These are phyloP conservation scores for Articulospora tetracladia DNA, from an alignment of 495 filamentous ascomycete genomes.

Conservation along the genomic window DNA sequence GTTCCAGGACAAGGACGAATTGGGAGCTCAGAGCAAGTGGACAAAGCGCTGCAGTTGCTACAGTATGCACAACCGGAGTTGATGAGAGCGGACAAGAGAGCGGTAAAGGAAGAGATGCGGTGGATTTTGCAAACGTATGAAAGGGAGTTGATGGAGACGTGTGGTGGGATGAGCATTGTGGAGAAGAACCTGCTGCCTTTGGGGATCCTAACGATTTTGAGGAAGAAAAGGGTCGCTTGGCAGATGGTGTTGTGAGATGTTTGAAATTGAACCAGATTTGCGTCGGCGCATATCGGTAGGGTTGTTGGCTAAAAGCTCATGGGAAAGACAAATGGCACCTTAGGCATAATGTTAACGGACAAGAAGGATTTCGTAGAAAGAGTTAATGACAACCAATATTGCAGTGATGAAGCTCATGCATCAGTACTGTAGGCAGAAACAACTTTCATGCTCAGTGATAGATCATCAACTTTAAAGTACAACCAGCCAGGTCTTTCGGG, in stretches of 20 bases:
- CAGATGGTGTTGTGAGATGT: constrained; percentile 39
- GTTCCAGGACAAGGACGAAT: background rate
- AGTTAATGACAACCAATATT: too few species aligned
- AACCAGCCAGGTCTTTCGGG: too few species aligned
- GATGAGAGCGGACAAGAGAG: constrained; percentile 2
- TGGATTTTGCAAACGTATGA: constrained; percentile 51
- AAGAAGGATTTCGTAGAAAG: too few species aligned
- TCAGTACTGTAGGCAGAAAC: too few species aligned
- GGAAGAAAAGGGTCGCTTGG: constrained; percentile 51
- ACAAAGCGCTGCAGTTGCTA: constrained; percentile 19
- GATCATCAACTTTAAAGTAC: too few species aligned
- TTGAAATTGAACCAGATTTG: too few species aligned
- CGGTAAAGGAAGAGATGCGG: constrained; percentile 34
- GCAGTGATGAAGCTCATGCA: too few species aligned
- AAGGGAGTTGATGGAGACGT: constrained; percentile 42
- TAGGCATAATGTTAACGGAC: too few species aligned
- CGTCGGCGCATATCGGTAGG: too few species aligned
- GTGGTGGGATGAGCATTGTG: constrained; percentile 48
- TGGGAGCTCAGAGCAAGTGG: constrained; percentile 10
- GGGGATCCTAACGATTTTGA: constrained; percentile 48
- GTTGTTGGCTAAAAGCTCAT: too few species aligned
- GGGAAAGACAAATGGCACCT: too few species aligned
- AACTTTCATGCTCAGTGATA: too few species aligned
- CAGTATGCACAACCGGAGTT: background rate
- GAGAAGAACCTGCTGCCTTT: constrained; percentile 52